Evolutionary conservation across 768 basidiomycete species (phyloP).

Genomic region (Imleria badia): DNA sequence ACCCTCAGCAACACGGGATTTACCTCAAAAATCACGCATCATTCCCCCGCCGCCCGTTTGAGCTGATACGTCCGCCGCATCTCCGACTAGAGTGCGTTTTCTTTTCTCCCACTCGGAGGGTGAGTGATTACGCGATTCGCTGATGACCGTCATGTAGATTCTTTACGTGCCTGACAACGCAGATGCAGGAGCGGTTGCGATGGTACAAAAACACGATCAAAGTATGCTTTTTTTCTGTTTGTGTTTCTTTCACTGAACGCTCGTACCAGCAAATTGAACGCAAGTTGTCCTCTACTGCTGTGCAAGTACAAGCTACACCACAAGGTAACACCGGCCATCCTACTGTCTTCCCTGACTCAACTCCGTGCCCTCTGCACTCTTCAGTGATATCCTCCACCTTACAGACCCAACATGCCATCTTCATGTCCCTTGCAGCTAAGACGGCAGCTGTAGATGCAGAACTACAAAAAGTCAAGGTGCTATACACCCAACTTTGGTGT

Average conservation of each 20-base stretch:
- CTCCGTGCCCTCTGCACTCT: not conserved
- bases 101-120: not conserved
- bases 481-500: conserved; percentile 79
- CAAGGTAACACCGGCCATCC: conserved; percentile 50
- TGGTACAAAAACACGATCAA: conserved; percentile 85
- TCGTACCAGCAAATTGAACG: conserved; percentile 62
- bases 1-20: conserved; percentile 66
- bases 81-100: conserved; percentile 65
- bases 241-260: not conserved
- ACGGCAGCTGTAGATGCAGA: conserved; percentile 73
- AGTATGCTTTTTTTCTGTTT: conserved; percentile 37
- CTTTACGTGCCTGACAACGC: conserved; percentile 67
- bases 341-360: not conserved
- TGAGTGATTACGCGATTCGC: not conserved
- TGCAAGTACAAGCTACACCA: conserved; percentile 66
- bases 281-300: conserved; percentile 66
- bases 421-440: conserved; percentile 73
- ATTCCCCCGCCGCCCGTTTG: too few species aligned
- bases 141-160: conserved; percentile 43
- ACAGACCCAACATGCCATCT: conserved; percentile 76
- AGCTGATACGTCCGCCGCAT: too few species aligned
- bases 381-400: conserved; percentile 73
- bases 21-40: conserved; percentile 75
- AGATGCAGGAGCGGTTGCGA: conserved; percentile 67
- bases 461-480: conserved; percentile 69